Percentiles rank a stretch among this genome's conserved stretches.
Evolutionary conservation across 352 stramenopile genomes (phyloP).

Genomic region (Pythium folliculosum): DNA sequence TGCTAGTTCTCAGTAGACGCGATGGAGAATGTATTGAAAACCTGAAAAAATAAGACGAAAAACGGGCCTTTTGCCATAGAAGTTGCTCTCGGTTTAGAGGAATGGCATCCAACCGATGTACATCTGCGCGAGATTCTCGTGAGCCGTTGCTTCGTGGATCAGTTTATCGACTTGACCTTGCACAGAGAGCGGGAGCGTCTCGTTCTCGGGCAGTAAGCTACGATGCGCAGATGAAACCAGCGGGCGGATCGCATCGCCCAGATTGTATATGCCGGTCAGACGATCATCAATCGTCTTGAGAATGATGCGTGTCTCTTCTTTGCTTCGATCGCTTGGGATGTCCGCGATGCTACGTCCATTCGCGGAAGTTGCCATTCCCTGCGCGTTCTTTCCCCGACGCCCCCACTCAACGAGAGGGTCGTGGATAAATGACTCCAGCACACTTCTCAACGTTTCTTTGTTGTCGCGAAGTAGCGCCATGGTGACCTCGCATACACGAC

Average conservation of each 20-base stretch:
- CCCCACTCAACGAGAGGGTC: slow-evolving; percentile 95
- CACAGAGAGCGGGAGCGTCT: slow-evolving; percentile 91
- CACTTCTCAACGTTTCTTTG: slow-evolving; percentile 96
- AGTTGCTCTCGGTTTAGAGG: slow-evolving; percentile 37
- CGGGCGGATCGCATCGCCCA: slow-evolving; percentile 76
- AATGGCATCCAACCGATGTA: slow-evolving; percentile 96
- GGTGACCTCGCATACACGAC: slow-evolving; percentile 90
- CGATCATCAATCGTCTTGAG: slow-evolving; percentile 92
- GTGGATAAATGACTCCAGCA: slow-evolving; percentile 99
- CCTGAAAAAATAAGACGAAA: background rate
- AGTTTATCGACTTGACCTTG: slow-evolving; percentile 93
- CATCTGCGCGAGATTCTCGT: slow-evolving; percentile 94
- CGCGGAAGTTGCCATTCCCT: slow-evolving; percentile 37
- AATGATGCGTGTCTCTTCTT: slow-evolving; percentile 85
- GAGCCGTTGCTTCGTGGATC: slow-evolving; percentile 91
- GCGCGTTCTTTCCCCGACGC: slow-evolving; percentile 67
- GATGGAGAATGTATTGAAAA: background rate
- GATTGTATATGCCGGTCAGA: slow-evolving; percentile 92
- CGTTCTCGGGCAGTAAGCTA: slow-evolving; percentile 69
- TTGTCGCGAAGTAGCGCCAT: slow-evolving; percentile 94
- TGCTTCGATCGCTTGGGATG: slow-evolving; percentile 73
- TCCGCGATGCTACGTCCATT: slow-evolving; percentile 43
- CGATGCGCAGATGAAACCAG: slow-evolving; percentile 68
- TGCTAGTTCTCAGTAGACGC: background rate
- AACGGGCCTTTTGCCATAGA: slow-evolving; percentile 2